Evolutionary conservation across 345 rosid species (phyloP).

Genomic region (Adansonia digitata): DNA sequence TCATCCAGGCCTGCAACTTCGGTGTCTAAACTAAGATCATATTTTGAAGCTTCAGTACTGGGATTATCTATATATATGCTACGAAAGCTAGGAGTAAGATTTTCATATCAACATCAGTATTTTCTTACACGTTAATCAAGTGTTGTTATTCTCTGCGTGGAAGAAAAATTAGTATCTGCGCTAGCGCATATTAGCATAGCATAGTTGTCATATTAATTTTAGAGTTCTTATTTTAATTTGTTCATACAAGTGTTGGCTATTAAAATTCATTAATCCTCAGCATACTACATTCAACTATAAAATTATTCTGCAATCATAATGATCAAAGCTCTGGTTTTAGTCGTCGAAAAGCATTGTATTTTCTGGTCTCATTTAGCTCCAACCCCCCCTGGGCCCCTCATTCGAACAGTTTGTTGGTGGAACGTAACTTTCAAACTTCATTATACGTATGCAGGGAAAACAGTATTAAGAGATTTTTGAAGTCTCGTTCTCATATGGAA

Average conservation of each 20-base stretch:
- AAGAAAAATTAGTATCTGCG: neutral
- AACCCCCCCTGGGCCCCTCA: too few species aligned
- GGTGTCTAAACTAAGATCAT: conserved; percentile 39
- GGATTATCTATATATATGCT: neutral
- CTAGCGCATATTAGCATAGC: neutral
- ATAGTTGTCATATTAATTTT: neutral
- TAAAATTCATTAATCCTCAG: neutral
- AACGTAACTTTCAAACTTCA: too few species aligned
- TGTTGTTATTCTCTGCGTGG: conserved; percentile 1
- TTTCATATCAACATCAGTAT: neutral
- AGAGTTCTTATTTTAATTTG: neutral
- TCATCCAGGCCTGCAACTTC: conserved; percentile 89
- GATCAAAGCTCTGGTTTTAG: neutral
- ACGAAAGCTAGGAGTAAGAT: neutral
- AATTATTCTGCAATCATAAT: neutral
- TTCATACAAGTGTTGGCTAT: neutral
- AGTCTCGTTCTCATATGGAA: too few species aligned
- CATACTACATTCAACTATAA: neutral
- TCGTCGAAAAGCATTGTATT: neutral
- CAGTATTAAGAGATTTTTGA: too few species aligned
- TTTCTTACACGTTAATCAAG: conserved; percentile 5
- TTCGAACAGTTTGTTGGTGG: too few species aligned
- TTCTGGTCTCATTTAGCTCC: too few species aligned
- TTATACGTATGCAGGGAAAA: too few species aligned
- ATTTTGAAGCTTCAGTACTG: neutral